Evolutionary conservation across 2,329 filamentous ascomycete species (phyloP), one percentile per base, ranked within the genome.

Genomic region (Botrytis aclada): DNA sequence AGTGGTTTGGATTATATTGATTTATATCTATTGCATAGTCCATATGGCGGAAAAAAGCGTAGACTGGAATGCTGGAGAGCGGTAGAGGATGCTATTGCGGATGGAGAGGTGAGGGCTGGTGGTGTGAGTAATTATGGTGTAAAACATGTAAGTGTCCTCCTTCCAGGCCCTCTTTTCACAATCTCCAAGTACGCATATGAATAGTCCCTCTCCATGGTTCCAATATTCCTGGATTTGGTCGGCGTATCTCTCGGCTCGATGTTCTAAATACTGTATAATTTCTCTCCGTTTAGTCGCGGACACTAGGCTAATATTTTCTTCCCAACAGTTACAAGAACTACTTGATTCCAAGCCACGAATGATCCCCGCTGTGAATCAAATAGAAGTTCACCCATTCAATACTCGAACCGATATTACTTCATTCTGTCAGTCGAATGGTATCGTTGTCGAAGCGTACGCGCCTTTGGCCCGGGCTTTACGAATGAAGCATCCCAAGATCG

Each of bases 361-460:
- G 63, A 81, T 84, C 16, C 93, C 93, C 0, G 88, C 89, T 1
- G 88, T 95, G 69, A 95, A 95, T 78, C 93, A 96, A 83, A 91
- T 95, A 77, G 92, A 95, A 81, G 87, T 95, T 2, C 92, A 95
- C 75, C 93, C 92, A 0, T 96, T 95, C 86, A 93, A 95, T 80
- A 94, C 92, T 2, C 88, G 91, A 70, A 85, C 84, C 0, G 85
- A 86, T 54, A 94, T 96, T 75, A 87, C 89, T 0, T 85, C 86
- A 20, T 90, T 88, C 77, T 93, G 93, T 79, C 85, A 88, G 72
- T 83, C 88, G 74, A 84, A 95, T 75, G 83, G 84, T 54, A 94
- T 96, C 73, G 83, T 90, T 0, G 86, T 96, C 2, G 89, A 96
- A 82, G 93, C 93, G 0, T 97, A 96, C 76, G 92, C 92, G 10